Base-by-base conservation (phyloP, 768 basidiomycete species). In the Trametes cinnabarina region DNA sequence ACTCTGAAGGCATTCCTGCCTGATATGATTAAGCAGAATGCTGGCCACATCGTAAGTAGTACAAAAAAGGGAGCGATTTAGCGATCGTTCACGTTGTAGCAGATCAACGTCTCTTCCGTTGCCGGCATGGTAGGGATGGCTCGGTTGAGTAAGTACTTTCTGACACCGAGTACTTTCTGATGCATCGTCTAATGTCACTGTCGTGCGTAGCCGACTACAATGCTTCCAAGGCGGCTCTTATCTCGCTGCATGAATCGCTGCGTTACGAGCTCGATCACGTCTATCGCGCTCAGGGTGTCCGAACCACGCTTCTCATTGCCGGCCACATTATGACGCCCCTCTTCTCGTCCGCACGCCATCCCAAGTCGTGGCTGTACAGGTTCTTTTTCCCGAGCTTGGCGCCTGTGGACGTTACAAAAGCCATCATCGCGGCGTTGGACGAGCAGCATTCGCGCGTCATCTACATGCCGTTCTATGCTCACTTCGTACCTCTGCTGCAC, bases 1-100 rank as follows among this genome's bases (percentile, higher is more conserved):
- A 89, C 85, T 3, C 71, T 97, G 59, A 94, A 96, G 66, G 89
- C 91, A 1, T 98, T 99, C 79, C 78, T 99, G 23, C 97, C 97
- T 7, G 79, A 80, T 26, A 88, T 99, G 84, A 77, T 98, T 51
- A 82, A 82, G 67, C 75, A 75, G 35, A 90, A 90, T 48, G 72
- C 73, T 3, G 97, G 97, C 0, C 97, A 99, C 68, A 84, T 99
- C 58, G 92, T 91, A 70, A 46, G 86, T 75, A 19, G n/a, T 37
- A 30, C 22, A 34, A 11, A 14, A 4, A 26, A 25, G 19, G 12
- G 4, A 4, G 9, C 25, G 12, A 15, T 12, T 26, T 10, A 3
- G n/a, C 42, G 19, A 14, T 32, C 42, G 30, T 19, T 47, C 22
- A 37, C 44, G 34, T 46, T 1, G 66, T 47, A 43, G 6, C 61